Evolutionary conservation across 176 grass and related monocot species (phyloP).

Genomic region (Phyllostachys edulis): DNA sequence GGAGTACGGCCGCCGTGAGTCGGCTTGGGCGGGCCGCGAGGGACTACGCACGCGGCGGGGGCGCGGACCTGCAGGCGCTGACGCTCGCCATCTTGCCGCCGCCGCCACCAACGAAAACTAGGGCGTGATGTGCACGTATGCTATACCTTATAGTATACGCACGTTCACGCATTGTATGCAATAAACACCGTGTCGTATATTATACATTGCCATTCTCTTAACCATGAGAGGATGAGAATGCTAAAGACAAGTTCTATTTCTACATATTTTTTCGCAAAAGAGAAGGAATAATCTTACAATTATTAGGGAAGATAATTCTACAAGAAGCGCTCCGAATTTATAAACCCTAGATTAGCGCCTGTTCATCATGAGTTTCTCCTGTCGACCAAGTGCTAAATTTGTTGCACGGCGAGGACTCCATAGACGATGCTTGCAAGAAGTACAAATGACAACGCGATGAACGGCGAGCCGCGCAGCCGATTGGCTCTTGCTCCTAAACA

Average conservation of each 20-base stretch:
- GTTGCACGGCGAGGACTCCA: neutral
- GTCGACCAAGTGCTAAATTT: neutral
- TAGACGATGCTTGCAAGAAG: neutral
- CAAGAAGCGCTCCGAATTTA: no score
- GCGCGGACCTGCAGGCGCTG: neutral
- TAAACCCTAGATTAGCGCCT: no score
- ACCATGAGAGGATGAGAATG: neutral
- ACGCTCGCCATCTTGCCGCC: neutral
- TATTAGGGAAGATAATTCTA: no score
- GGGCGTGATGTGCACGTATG: neutral
- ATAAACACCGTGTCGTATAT: neutral
- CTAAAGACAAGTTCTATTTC: neutral
- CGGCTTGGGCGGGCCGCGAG: conserved; percentile 23
- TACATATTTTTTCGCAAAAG: neutral
- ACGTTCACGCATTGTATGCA: neutral
- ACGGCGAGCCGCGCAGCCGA: neutral
- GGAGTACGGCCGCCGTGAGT: conserved; percentile 33
- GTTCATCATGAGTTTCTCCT: neutral
- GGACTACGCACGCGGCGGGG: neutral
- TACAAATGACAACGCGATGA: neutral
- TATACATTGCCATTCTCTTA: neutral
- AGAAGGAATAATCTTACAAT: no score
- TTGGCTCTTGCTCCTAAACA: conserved; percentile 3
- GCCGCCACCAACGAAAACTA: neutral
- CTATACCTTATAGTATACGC: neutral